Evolutionary conservation across 805 yeast genomes (phyloP), one percentile per base, ranked within the genome.

Genomic region (Candida methanosorbosa): DNA sequence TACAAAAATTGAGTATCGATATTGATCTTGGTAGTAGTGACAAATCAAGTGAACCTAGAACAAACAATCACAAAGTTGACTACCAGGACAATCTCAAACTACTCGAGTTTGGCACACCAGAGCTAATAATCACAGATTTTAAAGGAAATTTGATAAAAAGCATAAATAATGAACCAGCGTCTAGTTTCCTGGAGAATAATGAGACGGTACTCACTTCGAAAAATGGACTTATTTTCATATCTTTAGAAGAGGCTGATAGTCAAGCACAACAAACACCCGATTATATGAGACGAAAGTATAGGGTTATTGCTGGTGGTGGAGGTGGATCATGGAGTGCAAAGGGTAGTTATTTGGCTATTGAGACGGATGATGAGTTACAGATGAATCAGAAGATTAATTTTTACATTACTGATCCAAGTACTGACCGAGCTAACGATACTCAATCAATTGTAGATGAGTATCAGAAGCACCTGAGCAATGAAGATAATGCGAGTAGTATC

Each of bases 81-180:
- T 9, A 9, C 23, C 8, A 21, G 11, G 23, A 21, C 11, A 9
- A 8, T 9, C 11, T 21, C 8, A 11, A 21, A 21, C 11, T 9
- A 21, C 23, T 21, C 8, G 23, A 21, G 11, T 21, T 21, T n/a
- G 49, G 43, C 9, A 12, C 15, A 7, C 15, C 13, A 15, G 50
- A 50, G 21, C 57, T 74, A 34, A 38, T 45, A 5, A 61, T 80
- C 34, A 74, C 84, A 0, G 52, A 60, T 3, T 63, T 63, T 37
- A 62, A 66, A 5, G 81, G 78, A 9, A 81, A 81, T 49, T 61
- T 81, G 52, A 59, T 80, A 41, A 76, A 78, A 50, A 45, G 64
- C 6, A 66, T 81, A 39, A 69, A 81, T 46, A 55, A 58, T 18
- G 46, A 56, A 35, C 66, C 84, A 0, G 85, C 87, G 0, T 69